Evolutionary conservation across 164 flowering plant genomes (phyloP).

Genomic region (Euptelea pleiosperma): DNA sequence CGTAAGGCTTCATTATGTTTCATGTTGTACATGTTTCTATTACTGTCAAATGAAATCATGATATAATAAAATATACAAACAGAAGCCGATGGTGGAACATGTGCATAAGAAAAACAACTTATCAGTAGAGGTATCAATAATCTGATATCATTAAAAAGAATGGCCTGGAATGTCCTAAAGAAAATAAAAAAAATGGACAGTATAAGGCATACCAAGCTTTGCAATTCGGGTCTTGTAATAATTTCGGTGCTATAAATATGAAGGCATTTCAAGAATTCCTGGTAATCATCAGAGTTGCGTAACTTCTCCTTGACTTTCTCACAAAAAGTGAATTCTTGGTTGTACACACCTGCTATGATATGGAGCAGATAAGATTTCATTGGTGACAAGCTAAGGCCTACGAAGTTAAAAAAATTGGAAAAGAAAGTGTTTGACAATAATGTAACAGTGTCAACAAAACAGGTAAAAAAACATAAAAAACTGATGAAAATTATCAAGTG

Average conservation of each 20-base stretch:
- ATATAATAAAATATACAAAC: background rate
- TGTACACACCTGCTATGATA: slow-evolving; percentile 42
- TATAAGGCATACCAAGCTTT: slow-evolving; percentile 55
- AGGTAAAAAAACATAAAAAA: too few species aligned
- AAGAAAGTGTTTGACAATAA: too few species aligned
- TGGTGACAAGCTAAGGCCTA: too few species aligned
- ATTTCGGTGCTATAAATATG: slow-evolving; percentile 63
- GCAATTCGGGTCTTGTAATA: slow-evolving; percentile 63
- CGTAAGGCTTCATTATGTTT: background rate
- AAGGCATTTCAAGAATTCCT: slow-evolving; percentile 69
- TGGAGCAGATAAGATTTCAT: background rate
- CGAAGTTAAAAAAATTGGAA: too few species aligned
- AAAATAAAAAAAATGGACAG: slow-evolving; percentile 1
- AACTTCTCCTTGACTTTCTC: slow-evolving; percentile 79
- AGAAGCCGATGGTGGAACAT: background rate
- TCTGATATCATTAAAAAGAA: background rate
- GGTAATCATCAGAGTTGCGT: slow-evolving; percentile 45
- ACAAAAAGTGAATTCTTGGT: slow-evolving; percentile 54
- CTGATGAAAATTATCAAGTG: background rate
- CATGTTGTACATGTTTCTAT: background rate
- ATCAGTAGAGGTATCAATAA: background rate
- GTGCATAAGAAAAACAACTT: background rate
- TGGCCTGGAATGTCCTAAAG: background rate
- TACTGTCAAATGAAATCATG: background rate
- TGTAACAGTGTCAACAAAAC: too few species aligned